phyloP scores from a whole-genome alignment of 2,329 filamentous ascomycete species.

The Parascedosporium putredinis region DNA sequence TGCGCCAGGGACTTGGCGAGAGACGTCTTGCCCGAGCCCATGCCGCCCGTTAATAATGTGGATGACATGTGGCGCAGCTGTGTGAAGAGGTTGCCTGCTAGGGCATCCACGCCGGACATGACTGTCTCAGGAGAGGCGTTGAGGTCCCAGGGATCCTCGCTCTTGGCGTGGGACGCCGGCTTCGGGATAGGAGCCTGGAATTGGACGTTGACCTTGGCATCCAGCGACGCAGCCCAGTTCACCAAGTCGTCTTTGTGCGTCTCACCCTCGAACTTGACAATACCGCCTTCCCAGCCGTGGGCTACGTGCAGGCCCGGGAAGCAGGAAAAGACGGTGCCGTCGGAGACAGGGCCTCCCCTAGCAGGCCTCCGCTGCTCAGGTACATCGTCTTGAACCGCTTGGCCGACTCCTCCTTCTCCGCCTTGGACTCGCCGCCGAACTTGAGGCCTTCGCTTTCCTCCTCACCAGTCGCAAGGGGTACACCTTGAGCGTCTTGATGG shows the following conservation, averaged over 20 bases:
- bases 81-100: slow-evolving; percentile 61
- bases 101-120: slow-evolving; percentile 74
- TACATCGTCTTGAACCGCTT: slow-evolving; percentile 66
- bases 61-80: slow-evolving; percentile 81
- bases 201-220: slow-evolving; percentile 62
- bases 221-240: slow-evolving; percentile 66
- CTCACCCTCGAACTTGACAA: slow-evolving; percentile 60
- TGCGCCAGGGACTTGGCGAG: slow-evolving; percentile 68
- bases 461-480: slow-evolving; percentile 62
- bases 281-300: slow-evolving; percentile 69
- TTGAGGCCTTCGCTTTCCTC: slow-evolving; percentile 56
- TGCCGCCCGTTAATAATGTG: slow-evolving; percentile 75
- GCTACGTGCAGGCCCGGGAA: slow-evolving; percentile 42
- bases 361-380: slow-evolving; percentile 20
- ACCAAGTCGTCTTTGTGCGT: neutral
- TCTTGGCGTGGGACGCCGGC: slow-evolving; percentile 41
- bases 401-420: slow-evolving; percentile 67
- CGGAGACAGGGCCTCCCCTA: slow-evolving; percentile 70
- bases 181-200: slow-evolving; percentile 64
- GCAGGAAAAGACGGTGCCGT: slow-evolving; percentile 66
- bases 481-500: slow-evolving; percentile 59
- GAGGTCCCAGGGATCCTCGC: slow-evolving; percentile 38
- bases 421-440: slow-evolving; percentile 80
- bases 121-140: slow-evolving; percentile 44
- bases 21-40: slow-evolving; percentile 83